These are phyloP conservation scores for Fusarium sulawesiense DNA, from an alignment of 2,329 filamentous ascomycete species.

Conservation along the genomic window DNA sequence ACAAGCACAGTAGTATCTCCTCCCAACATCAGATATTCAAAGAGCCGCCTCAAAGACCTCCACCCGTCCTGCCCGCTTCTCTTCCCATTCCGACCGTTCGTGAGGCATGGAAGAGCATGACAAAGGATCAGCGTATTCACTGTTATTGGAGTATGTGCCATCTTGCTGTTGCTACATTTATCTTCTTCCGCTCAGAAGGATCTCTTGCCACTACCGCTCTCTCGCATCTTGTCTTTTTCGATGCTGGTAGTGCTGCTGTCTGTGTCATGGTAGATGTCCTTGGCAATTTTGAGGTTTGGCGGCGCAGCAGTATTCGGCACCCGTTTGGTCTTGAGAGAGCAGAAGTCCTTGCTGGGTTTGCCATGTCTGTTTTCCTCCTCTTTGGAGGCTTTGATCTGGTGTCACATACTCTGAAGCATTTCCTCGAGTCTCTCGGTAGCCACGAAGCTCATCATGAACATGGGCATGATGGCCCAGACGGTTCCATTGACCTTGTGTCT, in stretches of 20 bases:
- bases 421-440: conserved; percentile 72
- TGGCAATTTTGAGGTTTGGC: conserved; percentile 98
- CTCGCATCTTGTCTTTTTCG: conserved; percentile 94
- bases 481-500: conserved; percentile 84
- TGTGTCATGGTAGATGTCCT: conserved; percentile 94
- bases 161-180: conserved; percentile 82
- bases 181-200: conserved; percentile 86
- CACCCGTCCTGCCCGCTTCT: conserved; percentile 88
- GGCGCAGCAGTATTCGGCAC: conserved; percentile 88
- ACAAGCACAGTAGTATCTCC: conserved; percentile 96
- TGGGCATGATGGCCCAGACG: conserved; percentile 72
- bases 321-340: conserved; percentile 93
- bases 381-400: conserved; percentile 98
- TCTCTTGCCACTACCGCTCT: conserved; percentile 92
- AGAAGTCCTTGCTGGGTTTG: conserved; percentile 94
- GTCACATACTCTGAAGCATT: conserved; percentile 91
- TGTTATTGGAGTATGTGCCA: conserved; percentile 93
- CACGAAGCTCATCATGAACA: conserved; percentile 81
- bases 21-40: conserved; percentile 93
- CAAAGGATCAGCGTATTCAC: conserved; percentile 83
- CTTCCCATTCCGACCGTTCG: conserved; percentile 89
- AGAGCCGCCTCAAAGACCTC: conserved; percentile 86
- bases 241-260: conserved; percentile 89
- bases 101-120: conserved; percentile 92
- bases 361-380: conserved; percentile 94